phyloP scores from a whole-genome alignment of 306 rosid species.

The Trifolium pratense region DNA sequence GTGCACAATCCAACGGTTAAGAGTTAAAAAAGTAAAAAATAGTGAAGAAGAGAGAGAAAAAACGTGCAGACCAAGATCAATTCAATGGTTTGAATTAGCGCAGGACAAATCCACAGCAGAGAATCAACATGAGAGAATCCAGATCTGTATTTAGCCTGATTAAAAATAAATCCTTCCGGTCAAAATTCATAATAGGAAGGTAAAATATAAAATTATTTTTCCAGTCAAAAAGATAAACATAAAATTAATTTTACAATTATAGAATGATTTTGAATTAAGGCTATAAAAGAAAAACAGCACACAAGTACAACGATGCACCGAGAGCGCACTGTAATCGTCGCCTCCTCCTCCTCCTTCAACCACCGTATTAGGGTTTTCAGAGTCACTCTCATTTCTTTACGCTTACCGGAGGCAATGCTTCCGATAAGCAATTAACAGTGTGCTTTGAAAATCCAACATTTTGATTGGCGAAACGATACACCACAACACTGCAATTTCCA shows the following conservation, averaged over 20 bases:
- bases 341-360: slow-evolving; percentile 19
- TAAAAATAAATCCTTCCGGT: too few species aligned
- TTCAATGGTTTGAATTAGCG: too few species aligned
- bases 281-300: not conserved
- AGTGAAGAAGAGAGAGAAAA: too few species aligned
- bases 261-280: not conserved
- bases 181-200: too few species aligned
- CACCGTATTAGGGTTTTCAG: slow-evolving; percentile 18
- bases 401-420: slow-evolving; percentile 6
- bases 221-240: not conserved
- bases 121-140: too few species aligned
- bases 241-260: not conserved
- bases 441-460: slow-evolving; percentile 2
- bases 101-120: too few species aligned
- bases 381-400: not conserved
- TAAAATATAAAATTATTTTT: too few species aligned
- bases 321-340: not conserved
- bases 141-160: too few species aligned
- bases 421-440: not conserved
- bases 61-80: too few species aligned
- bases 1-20: too few species aligned
- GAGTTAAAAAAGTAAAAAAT: too few species aligned
- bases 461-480: slow-evolving; percentile 13
- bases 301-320: slow-evolving; percentile 1
- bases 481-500: not conserved